A percentile compares a stretch with the other conserved stretches of the same genome.
Evolutionary conservation across 2,329 filamentous ascomycete species (phyloP).

Genomic region (Cladorrhinum sp.): DNA sequence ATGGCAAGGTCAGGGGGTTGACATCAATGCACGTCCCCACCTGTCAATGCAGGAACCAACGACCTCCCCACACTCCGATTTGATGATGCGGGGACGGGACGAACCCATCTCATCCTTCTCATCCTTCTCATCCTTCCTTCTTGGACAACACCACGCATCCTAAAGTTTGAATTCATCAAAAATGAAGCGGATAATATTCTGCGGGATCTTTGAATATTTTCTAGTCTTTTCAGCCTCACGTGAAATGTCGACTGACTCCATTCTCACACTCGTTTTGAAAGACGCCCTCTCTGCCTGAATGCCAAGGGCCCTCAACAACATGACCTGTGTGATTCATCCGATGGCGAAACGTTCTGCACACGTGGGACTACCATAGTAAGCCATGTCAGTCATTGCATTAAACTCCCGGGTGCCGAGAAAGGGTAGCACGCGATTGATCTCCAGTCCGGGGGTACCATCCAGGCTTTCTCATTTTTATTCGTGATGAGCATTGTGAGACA

Average conservation of each 20-base stretch:
- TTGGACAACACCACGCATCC: neutral
- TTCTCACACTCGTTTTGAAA: neutral
- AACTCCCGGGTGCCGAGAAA: neutral
- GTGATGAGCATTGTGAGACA: constrained; percentile 15
- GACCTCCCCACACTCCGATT: neutral
- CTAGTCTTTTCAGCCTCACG: too few species aligned
- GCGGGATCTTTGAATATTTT: neutral
- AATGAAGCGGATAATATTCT: neutral
- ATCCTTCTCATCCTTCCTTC: neutral
- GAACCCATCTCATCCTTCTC: neutral
- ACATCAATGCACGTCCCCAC: neutral
- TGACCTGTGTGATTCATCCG: constrained; percentile 1
- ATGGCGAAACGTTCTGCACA: constrained; percentile 3
- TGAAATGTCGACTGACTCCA: too few species aligned
- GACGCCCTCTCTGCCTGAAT: neutral
- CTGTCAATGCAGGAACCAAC: neutral
- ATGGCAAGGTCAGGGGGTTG: neutral
- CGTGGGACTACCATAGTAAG: neutral
- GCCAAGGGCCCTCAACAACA: neutral
- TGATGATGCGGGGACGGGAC: neutral
- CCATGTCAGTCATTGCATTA: constrained; percentile 1
- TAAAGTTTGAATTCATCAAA: neutral
- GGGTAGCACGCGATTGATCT: constrained; percentile 10
- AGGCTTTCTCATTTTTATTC: too few species aligned
- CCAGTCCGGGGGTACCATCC: constrained; percentile 5